Percentiles rank a stretch among this genome's conserved stretches.
These are phyloP conservation scores for Fistulinella cinereoalba DNA, from an alignment of 1,284 basidiomycete genomes.

Conservation along the genomic window DNA sequence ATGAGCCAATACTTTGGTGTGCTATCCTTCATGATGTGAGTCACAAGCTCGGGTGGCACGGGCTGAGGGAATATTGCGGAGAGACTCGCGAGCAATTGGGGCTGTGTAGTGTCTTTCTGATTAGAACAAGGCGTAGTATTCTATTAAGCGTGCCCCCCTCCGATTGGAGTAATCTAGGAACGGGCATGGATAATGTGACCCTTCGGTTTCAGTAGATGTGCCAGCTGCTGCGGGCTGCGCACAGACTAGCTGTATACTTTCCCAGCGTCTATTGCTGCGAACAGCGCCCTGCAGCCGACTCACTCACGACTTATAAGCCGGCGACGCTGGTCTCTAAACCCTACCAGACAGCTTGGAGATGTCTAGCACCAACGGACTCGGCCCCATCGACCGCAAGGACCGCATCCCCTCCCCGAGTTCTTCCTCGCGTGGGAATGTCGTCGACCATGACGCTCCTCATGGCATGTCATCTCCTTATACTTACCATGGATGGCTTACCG, in stretches of 20 bases:
- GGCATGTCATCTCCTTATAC: conserved; percentile 42
- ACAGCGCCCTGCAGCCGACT: not conserved
- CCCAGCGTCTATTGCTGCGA: not conserved
- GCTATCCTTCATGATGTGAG: conserved; percentile 3
- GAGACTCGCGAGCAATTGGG: not conserved
- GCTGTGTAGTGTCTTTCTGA: too few relatives aligned
- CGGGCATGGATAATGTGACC: too few relatives aligned
- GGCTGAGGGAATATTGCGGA: not conserved
- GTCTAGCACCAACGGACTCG: conserved; percentile 33
- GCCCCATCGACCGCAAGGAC: conserved; percentile 46
- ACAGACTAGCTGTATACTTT: too few relatives aligned
- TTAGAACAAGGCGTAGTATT: too few relatives aligned
- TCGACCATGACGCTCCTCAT: conserved; percentile 69
- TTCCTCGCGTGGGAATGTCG: conserved; percentile 63
- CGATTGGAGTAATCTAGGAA: too few relatives aligned
- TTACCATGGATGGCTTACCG: conserved; percentile 9
- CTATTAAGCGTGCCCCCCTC: too few relatives aligned
- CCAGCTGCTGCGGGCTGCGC: too few relatives aligned
- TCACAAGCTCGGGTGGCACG: not conserved
- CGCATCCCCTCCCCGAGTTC: conserved; percentile 45
- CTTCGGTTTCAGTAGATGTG: too few relatives aligned
- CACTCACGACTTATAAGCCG: conserved; percentile 21
- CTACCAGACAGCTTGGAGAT: conserved; percentile 12
- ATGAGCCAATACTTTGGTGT: conserved; percentile 67
- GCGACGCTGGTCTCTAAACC: not conserved